Evolutionary conservation across 2,329 filamentous ascomycete genomes (phyloP).

Genomic region (Ampelomyces quisqualis): DNA sequence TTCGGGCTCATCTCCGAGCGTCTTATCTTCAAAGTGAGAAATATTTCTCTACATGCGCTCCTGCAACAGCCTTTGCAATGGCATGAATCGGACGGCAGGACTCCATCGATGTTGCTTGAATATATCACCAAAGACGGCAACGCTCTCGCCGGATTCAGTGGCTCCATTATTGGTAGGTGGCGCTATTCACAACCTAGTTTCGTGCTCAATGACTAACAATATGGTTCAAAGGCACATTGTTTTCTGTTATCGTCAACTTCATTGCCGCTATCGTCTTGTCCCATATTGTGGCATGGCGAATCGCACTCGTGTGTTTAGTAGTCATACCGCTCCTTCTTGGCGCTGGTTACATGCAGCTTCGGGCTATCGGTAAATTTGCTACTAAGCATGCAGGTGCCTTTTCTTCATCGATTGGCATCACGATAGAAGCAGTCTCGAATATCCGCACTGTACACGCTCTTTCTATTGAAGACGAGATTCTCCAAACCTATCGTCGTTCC

Average conservation of each 20-base stretch:
- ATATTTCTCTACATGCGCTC: slow-evolving; percentile 64
- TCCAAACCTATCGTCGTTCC: slow-evolving; percentile 49
- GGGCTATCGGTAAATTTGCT: slow-evolving; percentile 61
- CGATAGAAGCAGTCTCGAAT: slow-evolving; percentile 54
- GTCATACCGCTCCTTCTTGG: slow-evolving; percentile 68
- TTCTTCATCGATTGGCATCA: slow-evolving; percentile 53
- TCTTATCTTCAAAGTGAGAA: slow-evolving; percentile 62
- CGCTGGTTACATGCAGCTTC: slow-evolving; percentile 68
- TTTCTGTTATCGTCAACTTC: slow-evolving; percentile 68
- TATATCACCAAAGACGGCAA: slow-evolving; percentile 70
- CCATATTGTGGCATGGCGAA: slow-evolving; percentile 73
- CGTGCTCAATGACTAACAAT: not conserved
- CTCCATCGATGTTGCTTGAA: slow-evolving; percentile 62
- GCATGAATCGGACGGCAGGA: slow-evolving; percentile 67
- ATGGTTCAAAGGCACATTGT: slow-evolving; percentile 53
- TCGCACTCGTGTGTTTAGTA: slow-evolving; percentile 70
- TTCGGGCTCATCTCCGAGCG: slow-evolving; percentile 65
- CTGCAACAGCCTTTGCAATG: slow-evolving; percentile 68
- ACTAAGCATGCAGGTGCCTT: slow-evolving; percentile 55
- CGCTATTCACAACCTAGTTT: not conserved
- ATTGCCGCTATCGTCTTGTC: slow-evolving; percentile 67
- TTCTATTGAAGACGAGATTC: slow-evolving; percentile 54
- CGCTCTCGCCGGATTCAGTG: slow-evolving; percentile 66
- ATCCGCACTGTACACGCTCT: slow-evolving; percentile 56
- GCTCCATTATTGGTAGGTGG: slow-evolving; percentile 60